Percentiles rank a stretch among this genome's conserved stretches.
phyloP scores from a whole-genome alignment of 345 rosid species.

The Chamaenerion angustifolium region DNA sequence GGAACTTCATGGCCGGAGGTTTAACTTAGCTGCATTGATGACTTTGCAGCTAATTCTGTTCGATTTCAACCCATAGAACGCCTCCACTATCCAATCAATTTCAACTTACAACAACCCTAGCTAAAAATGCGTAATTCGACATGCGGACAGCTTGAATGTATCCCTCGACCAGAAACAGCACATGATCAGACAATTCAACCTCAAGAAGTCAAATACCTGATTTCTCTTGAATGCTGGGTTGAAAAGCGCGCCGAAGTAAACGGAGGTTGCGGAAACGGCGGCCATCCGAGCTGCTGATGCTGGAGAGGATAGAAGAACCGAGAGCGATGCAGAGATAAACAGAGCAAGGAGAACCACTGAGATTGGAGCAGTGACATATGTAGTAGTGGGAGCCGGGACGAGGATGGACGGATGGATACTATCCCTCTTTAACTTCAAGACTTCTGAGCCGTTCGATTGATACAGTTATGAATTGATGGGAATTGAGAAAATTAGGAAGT shows the following conservation, averaged over 20 bases:
- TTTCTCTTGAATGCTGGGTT: slow-evolving; percentile 12
- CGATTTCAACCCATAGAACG: too few species aligned
- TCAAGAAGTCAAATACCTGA: slow-evolving; percentile 7
- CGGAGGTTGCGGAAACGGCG: slow-evolving; percentile 13
- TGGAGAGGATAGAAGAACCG: slow-evolving; percentile 4
- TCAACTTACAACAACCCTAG: too few species aligned
- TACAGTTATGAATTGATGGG: too few species aligned
- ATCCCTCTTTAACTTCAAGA: not conserved
- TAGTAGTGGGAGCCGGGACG: not conserved
- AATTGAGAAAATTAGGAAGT: too few species aligned
- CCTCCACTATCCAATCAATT: too few species aligned
- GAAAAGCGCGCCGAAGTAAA: slow-evolving; percentile 9
- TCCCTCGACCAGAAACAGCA: too few species aligned
- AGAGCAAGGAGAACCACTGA: slow-evolving; percentile 8
- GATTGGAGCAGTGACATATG: not conserved
- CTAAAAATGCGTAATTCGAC: too few species aligned
- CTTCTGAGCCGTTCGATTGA: not conserved
- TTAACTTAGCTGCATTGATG: too few species aligned
- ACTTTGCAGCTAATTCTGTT: too few species aligned
- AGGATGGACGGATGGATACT: not conserved
- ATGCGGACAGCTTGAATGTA: too few species aligned
- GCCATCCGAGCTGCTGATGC: slow-evolving; percentile 12
- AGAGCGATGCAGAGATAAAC: slow-evolving; percentile 1
- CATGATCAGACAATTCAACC: too few species aligned
- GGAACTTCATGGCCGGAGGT: too few species aligned